Conservation (phyloP, 805 yeast genomes). For the Torulaspora indica region DNA sequence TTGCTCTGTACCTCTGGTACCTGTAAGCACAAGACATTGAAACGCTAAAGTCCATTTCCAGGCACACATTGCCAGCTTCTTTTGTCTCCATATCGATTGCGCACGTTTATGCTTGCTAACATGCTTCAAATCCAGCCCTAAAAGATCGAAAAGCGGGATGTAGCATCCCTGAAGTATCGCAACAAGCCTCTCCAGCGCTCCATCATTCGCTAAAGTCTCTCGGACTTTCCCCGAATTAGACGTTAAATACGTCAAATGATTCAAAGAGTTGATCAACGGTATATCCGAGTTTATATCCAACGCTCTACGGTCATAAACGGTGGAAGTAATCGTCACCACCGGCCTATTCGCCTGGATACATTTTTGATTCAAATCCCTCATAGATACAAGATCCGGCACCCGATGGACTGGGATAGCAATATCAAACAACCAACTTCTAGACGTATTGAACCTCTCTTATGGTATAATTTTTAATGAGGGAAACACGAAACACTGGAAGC, state of each 20-base stretch:
- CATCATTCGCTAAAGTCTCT: constrained; percentile 83
- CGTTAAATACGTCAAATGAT: constrained; percentile 81
- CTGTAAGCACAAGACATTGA: constrained; percentile 86
- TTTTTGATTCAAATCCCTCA: constrained; percentile 89
- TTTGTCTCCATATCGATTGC: constrained; percentile 33
- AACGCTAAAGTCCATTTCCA: constrained; percentile 97
- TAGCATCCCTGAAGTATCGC: constrained; percentile 81
- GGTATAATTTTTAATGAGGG: neutral
- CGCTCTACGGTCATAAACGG: constrained; percentile 87
- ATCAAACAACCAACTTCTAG: no score
- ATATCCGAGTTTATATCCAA: constrained; percentile 84
- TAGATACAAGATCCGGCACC: no score
- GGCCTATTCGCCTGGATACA: constrained; percentile 78
- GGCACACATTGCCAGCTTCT: constrained; percentile 54
- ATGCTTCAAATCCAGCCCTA: constrained; percentile 20
- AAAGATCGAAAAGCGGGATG: constrained; percentile 25
- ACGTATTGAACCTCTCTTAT: no score
- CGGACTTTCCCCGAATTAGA: constrained; percentile 84
- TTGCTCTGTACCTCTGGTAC: constrained; percentile 86
- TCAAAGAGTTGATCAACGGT: constrained; percentile 86
- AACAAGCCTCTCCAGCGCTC: constrained; percentile 85
- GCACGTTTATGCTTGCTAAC: constrained; percentile 16
- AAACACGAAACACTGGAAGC: neutral
- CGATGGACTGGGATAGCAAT: no score
- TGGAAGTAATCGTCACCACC: constrained; percentile 84